phyloP scores from a whole-genome alignment of 768 basidiomycete genomes.

The Leccinum sublutescens region DNA sequence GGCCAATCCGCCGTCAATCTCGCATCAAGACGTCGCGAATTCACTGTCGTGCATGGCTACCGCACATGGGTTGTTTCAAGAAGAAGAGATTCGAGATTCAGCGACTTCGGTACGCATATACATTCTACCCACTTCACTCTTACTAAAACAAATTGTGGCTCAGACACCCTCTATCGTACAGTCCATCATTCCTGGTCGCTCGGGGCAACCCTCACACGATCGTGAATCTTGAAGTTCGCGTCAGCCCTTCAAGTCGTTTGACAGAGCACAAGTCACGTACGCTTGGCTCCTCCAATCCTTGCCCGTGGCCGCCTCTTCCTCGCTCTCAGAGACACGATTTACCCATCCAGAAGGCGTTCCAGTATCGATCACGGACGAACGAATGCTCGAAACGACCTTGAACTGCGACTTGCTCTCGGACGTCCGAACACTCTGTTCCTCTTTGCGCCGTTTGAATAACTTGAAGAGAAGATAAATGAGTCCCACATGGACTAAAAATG shows the following conservation, averaged over 20 bases:
- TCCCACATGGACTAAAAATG: neutral
- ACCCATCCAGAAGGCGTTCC: slow-evolving; percentile 75
- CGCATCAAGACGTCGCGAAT: too few species aligned
- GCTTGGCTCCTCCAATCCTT: slow-evolving; percentile 55
- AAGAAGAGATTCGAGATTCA: neutral
- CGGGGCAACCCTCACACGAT: slow-evolving; percentile 2
- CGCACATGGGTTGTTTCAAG: neutral
- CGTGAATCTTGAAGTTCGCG: slow-evolving; percentile 11
- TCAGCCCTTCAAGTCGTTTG: slow-evolving; percentile 1
- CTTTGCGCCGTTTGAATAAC: slow-evolving; percentile 62
- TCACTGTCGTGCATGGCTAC: too few species aligned
- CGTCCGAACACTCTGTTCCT: slow-evolving; percentile 35
- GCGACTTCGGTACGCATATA: neutral
- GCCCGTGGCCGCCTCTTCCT: slow-evolving; percentile 42
- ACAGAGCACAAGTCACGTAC: slow-evolving; percentile 29
- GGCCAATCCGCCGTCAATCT: too few species aligned
- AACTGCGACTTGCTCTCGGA: slow-evolving; percentile 62
- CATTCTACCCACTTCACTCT: neutral
- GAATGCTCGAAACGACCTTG: slow-evolving; percentile 74
- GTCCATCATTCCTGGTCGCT: neutral
- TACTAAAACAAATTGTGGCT: neutral
- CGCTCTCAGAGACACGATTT: slow-evolving; percentile 47
- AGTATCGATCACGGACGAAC: slow-evolving; percentile 62
- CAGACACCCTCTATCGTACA: neutral
- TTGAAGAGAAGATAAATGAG: slow-evolving; percentile 23